Evolutionary conservation across 495 filamentous ascomycete species (phyloP).

Genomic region (Hypoxylon fuscum): DNA sequence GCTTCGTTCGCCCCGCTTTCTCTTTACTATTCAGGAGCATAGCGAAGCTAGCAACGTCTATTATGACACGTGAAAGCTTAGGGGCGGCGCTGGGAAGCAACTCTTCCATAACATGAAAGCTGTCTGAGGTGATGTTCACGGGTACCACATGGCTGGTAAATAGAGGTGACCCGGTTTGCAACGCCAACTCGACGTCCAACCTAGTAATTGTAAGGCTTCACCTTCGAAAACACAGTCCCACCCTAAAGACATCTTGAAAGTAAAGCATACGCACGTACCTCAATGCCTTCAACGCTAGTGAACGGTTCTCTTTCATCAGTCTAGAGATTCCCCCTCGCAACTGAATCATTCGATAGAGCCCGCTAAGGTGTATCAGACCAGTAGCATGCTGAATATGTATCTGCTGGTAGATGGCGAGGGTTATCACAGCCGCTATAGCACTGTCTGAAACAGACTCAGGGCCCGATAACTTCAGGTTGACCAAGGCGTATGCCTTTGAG

Average conservation of each 20-base stretch:
- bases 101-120: not conserved
- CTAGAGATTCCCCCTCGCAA: conserved; percentile 38
- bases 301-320: conserved; percentile 16
- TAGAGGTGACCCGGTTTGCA: conserved; percentile 6
- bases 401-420: conserved; percentile 38
- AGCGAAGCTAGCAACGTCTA: not conserved
- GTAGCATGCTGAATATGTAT: conserved; percentile 33
- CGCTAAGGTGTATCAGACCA: conserved; percentile 39
- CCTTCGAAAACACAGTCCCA: not conserved
- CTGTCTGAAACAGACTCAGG: conserved; percentile 26
- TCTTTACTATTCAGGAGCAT: not conserved
- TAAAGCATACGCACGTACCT: not conserved
- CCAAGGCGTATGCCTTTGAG: conserved; percentile 28
- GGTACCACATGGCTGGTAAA: not conserved
- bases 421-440: conserved; percentile 37
- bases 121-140: too few species aligned
- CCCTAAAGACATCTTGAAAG: not conserved
- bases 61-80: not conserved
- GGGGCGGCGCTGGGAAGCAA: not conserved
- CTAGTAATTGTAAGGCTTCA: conserved; percentile 1
- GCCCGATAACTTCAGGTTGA: conserved; percentile 34
- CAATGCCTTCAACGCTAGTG: conserved; percentile 4
- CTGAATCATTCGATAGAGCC: conserved; percentile 38
- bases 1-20: not conserved
- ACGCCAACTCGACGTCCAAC: conserved; percentile 5